phyloP scores from a whole-genome alignment of 2,329 filamentous ascomycete genomes.

The Hirsutella minnesotensis region DNA sequence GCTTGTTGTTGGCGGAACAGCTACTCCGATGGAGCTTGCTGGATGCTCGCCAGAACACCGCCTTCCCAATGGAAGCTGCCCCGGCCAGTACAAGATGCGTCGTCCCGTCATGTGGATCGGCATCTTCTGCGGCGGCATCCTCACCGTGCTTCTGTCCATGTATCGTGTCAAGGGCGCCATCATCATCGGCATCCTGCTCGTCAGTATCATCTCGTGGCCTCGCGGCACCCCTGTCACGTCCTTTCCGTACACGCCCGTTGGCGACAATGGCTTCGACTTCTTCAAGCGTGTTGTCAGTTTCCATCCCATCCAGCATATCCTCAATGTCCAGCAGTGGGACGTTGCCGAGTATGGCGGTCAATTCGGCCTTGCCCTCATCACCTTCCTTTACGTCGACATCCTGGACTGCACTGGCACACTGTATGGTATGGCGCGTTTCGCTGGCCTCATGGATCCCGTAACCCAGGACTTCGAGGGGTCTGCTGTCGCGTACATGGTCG shows the following conservation, averaged over 20 bases:
- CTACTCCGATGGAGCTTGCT: conserved; percentile 62
- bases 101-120: conserved; percentile 78
- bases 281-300: conserved; percentile 83
- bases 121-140: conserved; percentile 73
- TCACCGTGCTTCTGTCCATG: conserved; percentile 72
- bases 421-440: conserved; percentile 83
- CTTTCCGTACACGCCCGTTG: conserved; percentile 62
- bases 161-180: conserved; percentile 82
- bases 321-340: conserved; percentile 65
- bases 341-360: conserved; percentile 57
- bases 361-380: conserved; percentile 75
- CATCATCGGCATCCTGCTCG: conserved; percentile 70
- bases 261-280: conserved; percentile 66
- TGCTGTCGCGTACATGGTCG: conserved; percentile 71
- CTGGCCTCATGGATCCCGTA: conserved; percentile 64
- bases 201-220: conserved; percentile 84
- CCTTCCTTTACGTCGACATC: conserved; percentile 85
- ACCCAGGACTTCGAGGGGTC: conserved; percentile 85
- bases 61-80: conserved; percentile 44
- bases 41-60: conserved; percentile 44
- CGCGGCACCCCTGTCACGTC: conserved; percentile 64
- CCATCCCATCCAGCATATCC: conserved; percentile 58
- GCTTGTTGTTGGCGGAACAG: conserved; percentile 54
- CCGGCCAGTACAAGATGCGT: conserved; percentile 59
- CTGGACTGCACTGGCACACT: conserved; percentile 77